Evolutionary conservation across 441 rosid genomes (phyloP), one percentile per base, ranked within the genome.

Genomic region (Populus hybrid): DNA sequence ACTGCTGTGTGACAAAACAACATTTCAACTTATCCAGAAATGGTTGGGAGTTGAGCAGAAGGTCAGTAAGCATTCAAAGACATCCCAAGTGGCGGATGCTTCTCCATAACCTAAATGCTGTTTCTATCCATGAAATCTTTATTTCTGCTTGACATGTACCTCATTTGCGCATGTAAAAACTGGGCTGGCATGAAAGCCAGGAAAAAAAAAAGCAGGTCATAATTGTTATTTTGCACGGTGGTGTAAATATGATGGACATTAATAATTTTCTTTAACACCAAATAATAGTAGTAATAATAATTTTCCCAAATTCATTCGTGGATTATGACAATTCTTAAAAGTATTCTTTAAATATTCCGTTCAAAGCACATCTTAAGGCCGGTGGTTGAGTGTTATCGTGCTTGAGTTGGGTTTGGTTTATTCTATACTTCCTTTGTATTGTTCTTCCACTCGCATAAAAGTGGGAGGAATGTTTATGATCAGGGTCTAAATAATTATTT

Each of bases 11-110:
- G 88, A 92, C 78, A 40, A 85, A 67, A 84, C 79, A 5, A 93
- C 89, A 42, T 89, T 89, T 81, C 61, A 86, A 71, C 86, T 81
- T 71, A 81, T 94, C 70, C 84, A 84, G 67, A 89, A 81, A 73
- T 94, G 98, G 98, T 73, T 92, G 74, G 97, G 92, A 78, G 85
- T 84, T 50, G 94, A 88, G 69, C 84, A 78, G 77, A 84, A 79
- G 81, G 38, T 76, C 72, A 78, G 57, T 67, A 86, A 79, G 83
- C 88, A 69, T 21, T 30, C 67, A 16, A 90, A 61, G 84, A 85
- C 86, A 72, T 86, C 77, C 0, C 86, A 83, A 81, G 95, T 93
- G 65, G 85, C 38, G n/a, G 85, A 82, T 76, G 83, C 78, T 67
- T 5, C 81, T 34, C 11, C 40, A 64, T 54, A 54, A 54, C 61